Conservation (phyloP, 192 early-diverging fungal genomes). For the Coemansia erecta region DNA sequence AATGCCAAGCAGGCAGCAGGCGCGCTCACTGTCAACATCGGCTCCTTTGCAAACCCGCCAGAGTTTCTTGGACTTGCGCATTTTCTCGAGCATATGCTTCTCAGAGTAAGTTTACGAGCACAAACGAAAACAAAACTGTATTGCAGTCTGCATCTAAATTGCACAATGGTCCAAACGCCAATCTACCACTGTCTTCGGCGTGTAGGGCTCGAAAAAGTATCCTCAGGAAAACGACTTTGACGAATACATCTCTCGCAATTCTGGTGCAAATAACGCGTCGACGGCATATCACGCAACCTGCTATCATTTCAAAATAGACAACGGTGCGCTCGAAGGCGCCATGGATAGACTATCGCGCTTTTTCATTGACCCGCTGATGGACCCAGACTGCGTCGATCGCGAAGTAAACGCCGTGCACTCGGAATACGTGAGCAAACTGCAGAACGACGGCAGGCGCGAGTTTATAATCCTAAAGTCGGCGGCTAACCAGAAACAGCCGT, state of each 20-base stretch:
- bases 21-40: conserved; percentile 58
- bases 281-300: conserved; percentile 8
- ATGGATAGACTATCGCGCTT: conserved; percentile 81
- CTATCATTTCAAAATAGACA: conserved; percentile 13
- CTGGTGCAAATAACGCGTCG: conserved; percentile 14
- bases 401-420: conserved; percentile 92
- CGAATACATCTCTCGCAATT: conserved; percentile 13
- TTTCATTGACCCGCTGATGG: conserved; percentile 90
- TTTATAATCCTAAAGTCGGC: background rate
- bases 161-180: background rate
- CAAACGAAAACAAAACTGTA: background rate
- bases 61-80: conserved; percentile 64
- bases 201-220: conserved; percentile 58
- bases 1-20: conserved; percentile 56
- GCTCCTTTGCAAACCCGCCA: conserved; percentile 58
- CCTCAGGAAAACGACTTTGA: conserved; percentile 64
- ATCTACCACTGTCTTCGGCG: background rate
- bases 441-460: conserved; percentile 52
- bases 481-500: conserved; percentile 68
- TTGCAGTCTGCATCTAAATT: background rate
- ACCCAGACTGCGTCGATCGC: conserved; percentile 74
- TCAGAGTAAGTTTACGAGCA: conserved; percentile 26
- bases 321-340: conserved; percentile 29
- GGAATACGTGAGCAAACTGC: conserved; percentile 86
- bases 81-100: conserved; percentile 67